Evolutionary conservation across 768 basidiomycete species (phyloP).

Genomic region (Psilocybe cubensis): DNA sequence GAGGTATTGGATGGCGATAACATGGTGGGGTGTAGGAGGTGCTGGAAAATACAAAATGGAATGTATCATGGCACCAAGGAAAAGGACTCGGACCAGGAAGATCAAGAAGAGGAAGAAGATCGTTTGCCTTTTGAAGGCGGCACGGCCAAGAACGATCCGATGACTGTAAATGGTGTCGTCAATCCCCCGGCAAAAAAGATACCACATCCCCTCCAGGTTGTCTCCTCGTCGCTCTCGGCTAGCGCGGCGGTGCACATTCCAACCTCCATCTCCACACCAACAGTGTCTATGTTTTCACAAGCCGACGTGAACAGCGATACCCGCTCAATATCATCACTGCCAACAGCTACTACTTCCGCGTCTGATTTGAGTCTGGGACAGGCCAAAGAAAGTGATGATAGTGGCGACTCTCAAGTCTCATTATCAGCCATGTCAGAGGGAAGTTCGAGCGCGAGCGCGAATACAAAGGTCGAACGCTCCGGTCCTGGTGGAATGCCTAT

Average conservation of each 20-base stretch:
- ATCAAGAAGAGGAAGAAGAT: constrained; percentile 20
- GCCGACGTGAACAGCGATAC: constrained; percentile 24
- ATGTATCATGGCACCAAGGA: constrained; percentile 31
- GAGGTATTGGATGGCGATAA: constrained; percentile 94
- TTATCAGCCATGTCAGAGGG: constrained; percentile 11
- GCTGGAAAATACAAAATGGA: constrained; percentile 91
- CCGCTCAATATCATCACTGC: constrained; percentile 45
- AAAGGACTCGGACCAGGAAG: constrained; percentile 37
- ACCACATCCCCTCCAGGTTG: not conserved
- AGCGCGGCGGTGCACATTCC: constrained; percentile 29
- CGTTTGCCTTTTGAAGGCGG: not conserved
- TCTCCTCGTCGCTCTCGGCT: constrained; percentile 1
- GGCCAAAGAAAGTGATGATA: constrained; percentile 5
- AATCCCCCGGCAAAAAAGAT: not conserved
- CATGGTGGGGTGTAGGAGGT: constrained; percentile 89
- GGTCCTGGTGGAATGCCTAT: constrained; percentile 49
- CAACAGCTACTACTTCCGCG: constrained; percentile 26
- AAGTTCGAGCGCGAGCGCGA: not conserved
- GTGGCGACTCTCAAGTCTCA: constrained; percentile 7
- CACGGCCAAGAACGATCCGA: not conserved
- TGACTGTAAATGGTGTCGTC: not conserved
- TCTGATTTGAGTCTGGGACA: constrained; percentile 16
- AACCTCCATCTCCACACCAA: constrained; percentile 44
- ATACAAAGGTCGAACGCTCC: constrained; percentile 11
- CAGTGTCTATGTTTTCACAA: constrained; percentile 36